Evolutionary conservation across 1,284 basidiomycete genomes (phyloP).

Genomic region (Gomphus bonarii): DNA sequence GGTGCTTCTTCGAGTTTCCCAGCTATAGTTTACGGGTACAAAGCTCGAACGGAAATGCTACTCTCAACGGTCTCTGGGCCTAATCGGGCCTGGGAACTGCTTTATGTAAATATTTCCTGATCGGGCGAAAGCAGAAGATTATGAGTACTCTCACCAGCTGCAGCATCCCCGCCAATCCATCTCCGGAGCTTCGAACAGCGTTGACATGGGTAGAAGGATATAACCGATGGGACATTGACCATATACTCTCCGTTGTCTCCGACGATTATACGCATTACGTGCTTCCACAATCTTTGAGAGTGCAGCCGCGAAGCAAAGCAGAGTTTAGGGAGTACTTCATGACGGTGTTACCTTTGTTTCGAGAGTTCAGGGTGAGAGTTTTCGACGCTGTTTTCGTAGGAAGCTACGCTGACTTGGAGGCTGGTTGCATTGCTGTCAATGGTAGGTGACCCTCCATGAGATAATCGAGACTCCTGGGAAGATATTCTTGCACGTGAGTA

Average conservation of each 20-base stretch:
- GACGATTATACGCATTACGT: constrained; percentile 3
- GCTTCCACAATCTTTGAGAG: not conserved
- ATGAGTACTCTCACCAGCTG: not conserved
- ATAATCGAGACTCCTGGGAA: not conserved
- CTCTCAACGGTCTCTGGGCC: no score
- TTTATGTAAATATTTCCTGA: not conserved
- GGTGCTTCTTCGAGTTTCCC: no score
- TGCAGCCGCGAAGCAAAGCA: not conserved
- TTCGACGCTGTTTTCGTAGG: not conserved
- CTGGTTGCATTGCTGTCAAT: not conserved
- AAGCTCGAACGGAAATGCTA: no score
- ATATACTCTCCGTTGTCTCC: not conserved
- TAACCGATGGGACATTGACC: not conserved
- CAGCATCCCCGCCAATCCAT: constrained; percentile 2
- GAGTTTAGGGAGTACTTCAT: not conserved
- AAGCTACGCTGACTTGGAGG: not conserved
- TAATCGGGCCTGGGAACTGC: no score
- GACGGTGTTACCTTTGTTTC: not conserved
- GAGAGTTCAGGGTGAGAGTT: not conserved
- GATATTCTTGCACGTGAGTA: constrained; percentile 1
- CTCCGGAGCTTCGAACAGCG: not conserved
- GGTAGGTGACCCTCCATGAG: not conserved
- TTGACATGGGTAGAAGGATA: not conserved
- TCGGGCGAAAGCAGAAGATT: not conserved
- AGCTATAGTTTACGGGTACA: no score